Evolutionary conservation across 495 filamentous ascomycete genomes (phyloP).

Genomic region (Echria macrotheca): DNA sequence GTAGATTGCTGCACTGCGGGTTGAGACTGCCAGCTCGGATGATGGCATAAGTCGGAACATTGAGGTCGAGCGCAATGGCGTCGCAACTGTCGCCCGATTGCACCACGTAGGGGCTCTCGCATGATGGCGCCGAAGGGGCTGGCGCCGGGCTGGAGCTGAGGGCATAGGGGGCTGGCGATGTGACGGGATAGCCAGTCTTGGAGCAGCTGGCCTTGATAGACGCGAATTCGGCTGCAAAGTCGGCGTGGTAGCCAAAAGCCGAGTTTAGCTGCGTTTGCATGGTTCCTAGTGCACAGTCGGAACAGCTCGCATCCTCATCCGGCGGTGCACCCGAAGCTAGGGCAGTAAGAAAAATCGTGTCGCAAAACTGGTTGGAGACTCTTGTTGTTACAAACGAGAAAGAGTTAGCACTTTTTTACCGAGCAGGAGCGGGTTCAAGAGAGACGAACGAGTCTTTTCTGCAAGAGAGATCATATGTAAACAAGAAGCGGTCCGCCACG

Average conservation of each 20-base stretch:
- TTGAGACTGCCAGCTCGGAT: neutral
- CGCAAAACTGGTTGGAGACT: neutral
- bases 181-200: neutral
- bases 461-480: neutral
- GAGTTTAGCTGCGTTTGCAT: neutral
- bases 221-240: neutral
- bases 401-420: no score
- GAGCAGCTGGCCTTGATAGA: neutral
- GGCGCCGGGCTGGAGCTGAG: neutral
- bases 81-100: conserved; percentile 5
- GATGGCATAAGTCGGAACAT: conserved; percentile 2
- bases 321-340: neutral
- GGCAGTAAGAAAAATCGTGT: neutral
- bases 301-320: conserved; percentile 1
- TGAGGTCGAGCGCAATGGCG: neutral
- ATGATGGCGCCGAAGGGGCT: neutral
- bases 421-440: no score
- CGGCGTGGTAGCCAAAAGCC: conserved; percentile 5
- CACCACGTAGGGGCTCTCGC: neutral
- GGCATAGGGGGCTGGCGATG: conserved; percentile 4
- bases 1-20: neutral
- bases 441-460: neutral
- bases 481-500: neutral
- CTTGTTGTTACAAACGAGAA: neutral
- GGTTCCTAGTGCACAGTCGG: conserved; percentile 1